Conservation (phyloP, 352 stramenopile species). For the Halophytophthora polymorphica region DNA sequence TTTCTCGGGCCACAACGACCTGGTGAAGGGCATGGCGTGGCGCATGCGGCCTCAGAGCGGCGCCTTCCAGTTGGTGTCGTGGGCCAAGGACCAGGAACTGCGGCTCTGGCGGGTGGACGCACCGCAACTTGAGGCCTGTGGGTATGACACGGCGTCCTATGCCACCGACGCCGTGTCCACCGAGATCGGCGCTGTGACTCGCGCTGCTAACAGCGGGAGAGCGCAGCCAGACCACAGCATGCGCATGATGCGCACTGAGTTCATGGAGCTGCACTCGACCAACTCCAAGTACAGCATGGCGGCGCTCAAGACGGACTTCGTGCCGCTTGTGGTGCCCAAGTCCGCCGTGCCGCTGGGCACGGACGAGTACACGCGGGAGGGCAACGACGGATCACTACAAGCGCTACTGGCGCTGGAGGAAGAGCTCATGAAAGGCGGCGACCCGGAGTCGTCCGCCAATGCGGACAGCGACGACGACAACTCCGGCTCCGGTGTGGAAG, state of each 20-base stretch:
- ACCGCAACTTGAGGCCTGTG: slow-evolving; percentile 58
- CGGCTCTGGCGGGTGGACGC: slow-evolving; percentile 69
- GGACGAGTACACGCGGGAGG: slow-evolving; percentile 63
- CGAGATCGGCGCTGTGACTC: slow-evolving; percentile 3
- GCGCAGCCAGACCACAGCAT: slow-evolving; percentile 8
- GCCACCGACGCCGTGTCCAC: slow-evolving; percentile 25
- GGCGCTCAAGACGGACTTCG: slow-evolving; percentile 69
- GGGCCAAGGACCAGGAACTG: slow-evolving; percentile 78
- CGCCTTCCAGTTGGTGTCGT: slow-evolving; percentile 73
- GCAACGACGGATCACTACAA: slow-evolving; percentile 41
- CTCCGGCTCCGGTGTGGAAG: slow-evolving; percentile 7
- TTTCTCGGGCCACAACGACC: slow-evolving; percentile 57
- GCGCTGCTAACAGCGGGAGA: slow-evolving; percentile 7
- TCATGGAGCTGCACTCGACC: slow-evolving; percentile 26
- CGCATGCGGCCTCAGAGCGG: slow-evolving; percentile 34
- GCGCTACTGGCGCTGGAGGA: slow-evolving; percentile 67
- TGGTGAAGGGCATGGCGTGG: slow-evolving; percentile 70
- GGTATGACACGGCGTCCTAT: slow-evolving; percentile 46
- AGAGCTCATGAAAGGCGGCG: slow-evolving; percentile 54
- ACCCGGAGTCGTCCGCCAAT: slow-evolving; percentile 13
- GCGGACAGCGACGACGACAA: slow-evolving; percentile 21
- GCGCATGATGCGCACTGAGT: slow-evolving; percentile 25
- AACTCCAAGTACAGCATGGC: slow-evolving; percentile 70
- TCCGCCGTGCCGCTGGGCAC: slow-evolving; percentile 50
- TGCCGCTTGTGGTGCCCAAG: slow-evolving; percentile 64